Evolutionary conservation across 257 asterid species (phyloP).

Genomic region (Solanum clarkiae): DNA sequence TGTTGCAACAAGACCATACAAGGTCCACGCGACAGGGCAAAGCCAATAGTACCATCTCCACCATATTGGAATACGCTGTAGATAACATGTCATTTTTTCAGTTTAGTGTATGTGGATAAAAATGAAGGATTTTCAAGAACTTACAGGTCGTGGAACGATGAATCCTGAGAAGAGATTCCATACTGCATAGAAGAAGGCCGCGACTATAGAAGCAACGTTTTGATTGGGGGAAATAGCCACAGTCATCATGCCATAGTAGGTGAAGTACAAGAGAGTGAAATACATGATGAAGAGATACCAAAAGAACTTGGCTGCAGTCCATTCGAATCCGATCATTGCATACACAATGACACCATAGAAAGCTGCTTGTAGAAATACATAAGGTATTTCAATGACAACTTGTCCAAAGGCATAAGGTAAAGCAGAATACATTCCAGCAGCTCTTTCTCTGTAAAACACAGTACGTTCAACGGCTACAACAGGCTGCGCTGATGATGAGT

Average conservation of each 20-base stretch:
- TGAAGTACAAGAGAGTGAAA: conserved; percentile 27
- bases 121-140: background rate
- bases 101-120: background rate
- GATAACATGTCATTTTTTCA: background rate
- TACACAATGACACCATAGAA: conserved; percentile 21
- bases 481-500: conserved; percentile 18
- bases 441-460: conserved; percentile 42
- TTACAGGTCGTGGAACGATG: conserved; percentile 36
- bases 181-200: conserved; percentile 1
- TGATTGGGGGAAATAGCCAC: conserved; percentile 34
- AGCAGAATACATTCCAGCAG: conserved; percentile 52
- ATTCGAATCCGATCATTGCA: conserved; percentile 36
- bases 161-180: conserved; percentile 48
- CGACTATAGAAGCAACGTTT: conserved; percentile 23
- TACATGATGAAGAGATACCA: conserved; percentile 32
- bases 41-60: conserved; percentile 56
- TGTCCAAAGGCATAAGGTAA: conserved; percentile 45
- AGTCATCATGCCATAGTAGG: conserved; percentile 48
- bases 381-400: conserved; percentile 39
- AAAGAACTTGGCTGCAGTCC: conserved; percentile 29
- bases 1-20: conserved; percentile 34
- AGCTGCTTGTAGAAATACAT: conserved; percentile 24
- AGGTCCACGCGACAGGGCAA: conserved; percentile 32
- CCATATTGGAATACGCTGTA: conserved; percentile 38
- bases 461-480: conserved; percentile 34